These are phyloP conservation scores for Fusarium odoratissimum DNA, from an alignment of 2,329 filamentous ascomycete genomes.

Conservation along the genomic window DNA sequence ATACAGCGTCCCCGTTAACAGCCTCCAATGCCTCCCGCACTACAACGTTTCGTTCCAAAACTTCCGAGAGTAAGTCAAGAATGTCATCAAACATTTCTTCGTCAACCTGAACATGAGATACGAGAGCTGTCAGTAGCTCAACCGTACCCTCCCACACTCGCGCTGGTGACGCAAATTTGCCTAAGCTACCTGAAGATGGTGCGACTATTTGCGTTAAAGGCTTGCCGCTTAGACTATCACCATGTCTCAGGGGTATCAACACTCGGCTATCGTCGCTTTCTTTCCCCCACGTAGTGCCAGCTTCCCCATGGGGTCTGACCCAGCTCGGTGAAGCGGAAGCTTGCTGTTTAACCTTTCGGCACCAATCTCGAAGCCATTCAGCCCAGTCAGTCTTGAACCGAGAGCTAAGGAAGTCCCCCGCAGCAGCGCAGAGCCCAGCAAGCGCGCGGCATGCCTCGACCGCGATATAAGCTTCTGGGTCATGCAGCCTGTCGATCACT, in stretches of 20 bases:
- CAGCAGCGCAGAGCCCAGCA: slow-evolving; percentile 73
- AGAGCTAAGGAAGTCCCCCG: slow-evolving; percentile 83
- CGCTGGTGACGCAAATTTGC: slow-evolving; percentile 69
- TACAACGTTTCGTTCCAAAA: slow-evolving; percentile 57
- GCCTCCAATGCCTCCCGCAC: slow-evolving; percentile 69
- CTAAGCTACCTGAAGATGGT: slow-evolving; percentile 55
- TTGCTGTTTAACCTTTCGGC: slow-evolving; percentile 56
- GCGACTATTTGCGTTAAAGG: slow-evolving; percentile 9
- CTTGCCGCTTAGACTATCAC: slow-evolving; percentile 34
- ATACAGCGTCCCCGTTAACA: slow-evolving; percentile 80
- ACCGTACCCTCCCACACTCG: slow-evolving; percentile 74
- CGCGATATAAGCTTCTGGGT: slow-evolving; percentile 74
- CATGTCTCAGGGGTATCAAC: slow-evolving; percentile 50
- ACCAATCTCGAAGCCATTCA: slow-evolving; percentile 64
- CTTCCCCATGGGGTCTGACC: slow-evolving; percentile 32
- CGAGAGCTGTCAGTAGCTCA: slow-evolving; percentile 68
- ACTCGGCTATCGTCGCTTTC: slow-evolving; percentile 42
- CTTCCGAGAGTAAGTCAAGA: slow-evolving; percentile 68
- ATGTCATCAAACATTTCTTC: slow-evolving; percentile 79
- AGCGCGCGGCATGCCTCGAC: slow-evolving; percentile 78
- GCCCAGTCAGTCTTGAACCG: slow-evolving; percentile 81
- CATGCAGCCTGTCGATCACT: slow-evolving; percentile 74
- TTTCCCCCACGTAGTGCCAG: slow-evolving; percentile 25
- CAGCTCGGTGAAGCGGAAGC: slow-evolving; percentile 44
- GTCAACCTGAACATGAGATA: slow-evolving; percentile 71